These are phyloP conservation scores for Arctostaphylos glauca DNA, from an alignment of 148 eudicot species.

Conservation along the genomic window DNA sequence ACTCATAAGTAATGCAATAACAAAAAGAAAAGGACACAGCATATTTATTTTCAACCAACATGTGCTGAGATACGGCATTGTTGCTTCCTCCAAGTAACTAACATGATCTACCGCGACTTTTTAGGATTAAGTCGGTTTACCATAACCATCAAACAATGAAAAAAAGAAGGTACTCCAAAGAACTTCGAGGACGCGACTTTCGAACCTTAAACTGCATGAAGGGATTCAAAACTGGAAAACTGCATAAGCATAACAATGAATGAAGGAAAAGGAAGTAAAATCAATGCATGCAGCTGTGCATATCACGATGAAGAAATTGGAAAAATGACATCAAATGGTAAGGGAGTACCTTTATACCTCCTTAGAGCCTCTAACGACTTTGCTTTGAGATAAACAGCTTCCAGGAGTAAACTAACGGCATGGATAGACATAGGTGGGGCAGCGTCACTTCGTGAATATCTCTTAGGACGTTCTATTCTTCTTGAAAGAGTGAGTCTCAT, in stretches of 20 bases:
- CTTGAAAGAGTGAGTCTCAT: constrained; percentile 59
- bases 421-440: constrained; percentile 60
- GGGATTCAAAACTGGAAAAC: constrained; percentile 12
- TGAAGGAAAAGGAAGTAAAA: constrained; percentile 1
- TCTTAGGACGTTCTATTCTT: constrained; percentile 42
- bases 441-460: constrained; percentile 45
- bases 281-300: too few species aligned
- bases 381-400: constrained; percentile 78
- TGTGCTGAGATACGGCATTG: neutral
- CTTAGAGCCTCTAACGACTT: constrained; percentile 80
- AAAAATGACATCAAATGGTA: neutral
- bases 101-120: neutral
- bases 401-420: constrained; percentile 71
- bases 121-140: neutral
- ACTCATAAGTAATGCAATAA: neutral
- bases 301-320: neutral
- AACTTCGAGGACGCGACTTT: neutral
- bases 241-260: neutral
- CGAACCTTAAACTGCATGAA: neutral
- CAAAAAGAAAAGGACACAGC: constrained; percentile 1
- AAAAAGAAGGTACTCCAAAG: neutral
- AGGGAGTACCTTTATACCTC: constrained; percentile 61
- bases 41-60: neutral
- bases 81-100: neutral
- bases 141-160: neutral